Base-by-base conservation (phyloP, 441 rosid species). In the Pelargonium myrrhifolium region DNA sequence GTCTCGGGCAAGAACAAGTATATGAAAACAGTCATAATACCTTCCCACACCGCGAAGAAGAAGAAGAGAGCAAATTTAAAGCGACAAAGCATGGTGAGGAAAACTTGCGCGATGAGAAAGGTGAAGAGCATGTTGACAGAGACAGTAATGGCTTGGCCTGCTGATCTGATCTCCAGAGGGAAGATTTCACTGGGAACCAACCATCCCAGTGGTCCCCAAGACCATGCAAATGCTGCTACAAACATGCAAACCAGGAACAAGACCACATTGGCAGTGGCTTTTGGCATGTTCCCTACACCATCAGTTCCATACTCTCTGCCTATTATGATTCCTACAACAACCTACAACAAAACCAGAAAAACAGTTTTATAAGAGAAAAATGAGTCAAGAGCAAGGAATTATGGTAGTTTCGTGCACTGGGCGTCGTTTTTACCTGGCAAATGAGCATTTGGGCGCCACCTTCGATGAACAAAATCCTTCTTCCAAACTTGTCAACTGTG, bases 121-220 rank as follows among this genome's bases (percentile, higher is more conserved):
- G 98, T 92, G 86, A 87, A 88, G 18, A 90, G 12, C 97, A 92
- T 92, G 83, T 88, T 92, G 53, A 90, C 89, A 0, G 93, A 90
- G 6, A 92, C 97, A 0, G 83, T 90, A 58, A 93, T 49, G 67
- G 97, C 89, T 72, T 93, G 97, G 0, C 96, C 97, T 0, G 97
- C 97, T 0, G 97, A 92, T 31, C 97, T 79, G 61, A 92, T 88
- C 65, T 90, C 98, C 22, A 87, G 65, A 9, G 98, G 97, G 80
- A 90, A 92, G 35, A 92, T 92, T 78, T 92, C 98, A 67, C 97
- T 88, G 0, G 98, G 97, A 0, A 90, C 97, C 42, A 90, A 61
- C 97, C 97, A 92, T 3, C 96, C 97, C 0, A 92, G 85, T 1
- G 98, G 97, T 1, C 97, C 97, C 98, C 97, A 92, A 0, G 98